Percentiles rank a stretch among this genome's conserved stretches.
phyloP scores from a whole-genome alignment of 441 rosid species.

The Adansonia rubrostipa region DNA sequence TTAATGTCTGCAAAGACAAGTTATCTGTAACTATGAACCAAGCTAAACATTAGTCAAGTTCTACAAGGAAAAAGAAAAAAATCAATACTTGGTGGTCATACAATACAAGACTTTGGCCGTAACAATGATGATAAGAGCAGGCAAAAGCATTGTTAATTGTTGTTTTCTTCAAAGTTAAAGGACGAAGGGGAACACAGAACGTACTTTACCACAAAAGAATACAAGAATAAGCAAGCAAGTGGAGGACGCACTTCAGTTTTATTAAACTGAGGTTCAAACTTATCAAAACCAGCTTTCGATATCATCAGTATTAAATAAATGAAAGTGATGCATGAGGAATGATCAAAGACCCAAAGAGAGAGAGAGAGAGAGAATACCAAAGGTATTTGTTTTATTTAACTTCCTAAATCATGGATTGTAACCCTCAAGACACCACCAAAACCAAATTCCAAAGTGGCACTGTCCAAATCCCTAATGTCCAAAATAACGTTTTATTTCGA shows the following conservation, averaged over 20 bases:
- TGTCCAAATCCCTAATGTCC: background rate
- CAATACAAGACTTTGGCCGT: background rate
- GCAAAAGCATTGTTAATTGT: constrained; percentile 1
- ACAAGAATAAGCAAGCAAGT: background rate
- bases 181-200: background rate
- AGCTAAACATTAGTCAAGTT: constrained; percentile 4
- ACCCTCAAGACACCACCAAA: background rate
- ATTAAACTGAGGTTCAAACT: no score
- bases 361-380: no score
- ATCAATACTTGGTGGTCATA: background rate
- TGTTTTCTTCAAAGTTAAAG: background rate
- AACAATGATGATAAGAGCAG: background rate
- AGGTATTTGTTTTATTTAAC: background rate
- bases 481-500: background rate
- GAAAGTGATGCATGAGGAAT: background rate
- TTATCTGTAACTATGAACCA: background rate
- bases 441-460: background rate
- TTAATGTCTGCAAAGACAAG: background rate
- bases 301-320: background rate
- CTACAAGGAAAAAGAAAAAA: background rate
- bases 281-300: no score
- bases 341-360: background rate
- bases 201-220: background rate
- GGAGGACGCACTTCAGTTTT: background rate
- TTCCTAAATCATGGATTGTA: background rate